Evolutionary conservation across 2,329 filamentous ascomycete species (phyloP).

Genomic region (Beauveria pseudobassiana): DNA sequence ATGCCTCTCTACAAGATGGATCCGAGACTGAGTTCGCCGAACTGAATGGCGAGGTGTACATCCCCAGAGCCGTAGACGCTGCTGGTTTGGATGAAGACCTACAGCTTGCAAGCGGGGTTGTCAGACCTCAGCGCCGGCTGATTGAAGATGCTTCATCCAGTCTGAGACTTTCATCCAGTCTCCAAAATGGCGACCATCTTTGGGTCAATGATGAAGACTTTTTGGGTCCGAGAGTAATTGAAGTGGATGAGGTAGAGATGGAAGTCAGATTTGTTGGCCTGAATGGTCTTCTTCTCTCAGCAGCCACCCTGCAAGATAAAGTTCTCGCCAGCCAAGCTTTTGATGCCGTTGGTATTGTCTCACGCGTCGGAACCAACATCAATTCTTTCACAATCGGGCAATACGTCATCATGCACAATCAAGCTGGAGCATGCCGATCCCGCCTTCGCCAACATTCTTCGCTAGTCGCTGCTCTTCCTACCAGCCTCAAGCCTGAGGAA

Average conservation of each 20-base stretch:
- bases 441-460: neutral
- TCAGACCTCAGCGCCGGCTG: neutral
- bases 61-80: constrained; percentile 12
- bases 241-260: neutral
- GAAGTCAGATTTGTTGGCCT: neutral
- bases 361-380: neutral
- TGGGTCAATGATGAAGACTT: neutral
- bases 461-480: neutral
- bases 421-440: neutral
- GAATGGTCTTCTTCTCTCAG: neutral
- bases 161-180: neutral
- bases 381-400: neutral
- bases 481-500: neutral
- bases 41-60: constrained; percentile 7
- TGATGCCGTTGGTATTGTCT: neutral
- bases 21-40: constrained; percentile 15
- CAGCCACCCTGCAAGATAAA: neutral
- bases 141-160: neutral
- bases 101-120: neutral
- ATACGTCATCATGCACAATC: neutral
- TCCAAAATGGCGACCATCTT: neutral
- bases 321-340: neutral
- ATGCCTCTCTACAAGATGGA: neutral
- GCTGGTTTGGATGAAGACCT: constrained; percentile 10
- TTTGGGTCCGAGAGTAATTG: neutral